Evolutionary conservation across 2,329 filamentous ascomycete genomes (phyloP), one percentile per base, ranked within the genome.

Genomic region (Lasiodiplodia hormozganensis): DNA sequence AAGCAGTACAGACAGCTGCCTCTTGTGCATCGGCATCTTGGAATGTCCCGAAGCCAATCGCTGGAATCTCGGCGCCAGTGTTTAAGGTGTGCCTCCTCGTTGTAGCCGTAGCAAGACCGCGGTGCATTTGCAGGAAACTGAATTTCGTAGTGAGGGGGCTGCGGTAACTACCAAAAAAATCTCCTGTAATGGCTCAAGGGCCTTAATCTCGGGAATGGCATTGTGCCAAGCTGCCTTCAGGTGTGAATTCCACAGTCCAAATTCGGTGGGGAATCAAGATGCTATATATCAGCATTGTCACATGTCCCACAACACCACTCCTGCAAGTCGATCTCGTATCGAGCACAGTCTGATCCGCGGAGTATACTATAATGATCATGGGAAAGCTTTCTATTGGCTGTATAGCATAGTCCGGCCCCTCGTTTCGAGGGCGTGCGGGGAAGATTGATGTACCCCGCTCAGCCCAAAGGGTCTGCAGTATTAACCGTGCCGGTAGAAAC

Each of bases 1-100:
- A 54, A 10, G 76, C 76, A 31, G 83, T 81, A 38, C 79, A 72
- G 5, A 85, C 82, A 12, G 83, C 82, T 40, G 36, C 38, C 38
- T 67, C 65, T 18, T 79, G 75, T 28, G 75, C 76, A n/a, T 75
- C 75, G 62, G 70, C 73, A 43, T 75, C 73, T 58, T 79, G 76
- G 76, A 75, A 78, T 57, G 76, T 78, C 25, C 76, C 76, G 53
- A 76, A 77, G 64, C 76, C 76, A 8, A 77, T 70, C 40, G 65
- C 65, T 2, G 65, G 65, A 4, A 67, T 67, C 25, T 67, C 21
- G 10, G 31, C 36, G 3, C 65, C 65, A 21, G 38, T 67, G 40
- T 67, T 67, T 14, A 67, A 23, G 11, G 74, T 31, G 38, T 47
- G 36, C 2, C 5, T 4, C n/a, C 14, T 43, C 11, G 3, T 10